phyloP scores from a whole-genome alignment of 768 basidiomycete species.

The Strobilomyces confusus region DNA sequence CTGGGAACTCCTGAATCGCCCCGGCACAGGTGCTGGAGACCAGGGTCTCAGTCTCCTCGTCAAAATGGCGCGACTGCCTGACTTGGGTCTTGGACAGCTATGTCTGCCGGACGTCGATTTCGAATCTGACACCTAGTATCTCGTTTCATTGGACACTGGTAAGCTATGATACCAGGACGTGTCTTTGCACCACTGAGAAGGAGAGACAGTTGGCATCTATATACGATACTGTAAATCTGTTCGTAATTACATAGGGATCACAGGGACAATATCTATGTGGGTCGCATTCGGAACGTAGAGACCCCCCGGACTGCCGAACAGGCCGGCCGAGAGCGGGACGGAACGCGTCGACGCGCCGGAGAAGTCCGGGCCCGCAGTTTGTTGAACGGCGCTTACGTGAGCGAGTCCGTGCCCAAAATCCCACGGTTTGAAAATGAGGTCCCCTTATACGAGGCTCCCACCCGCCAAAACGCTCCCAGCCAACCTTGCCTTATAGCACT shows the following conservation, averaged over 20 bases:
- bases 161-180: not conserved
- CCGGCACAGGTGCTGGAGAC: conserved; percentile 33
- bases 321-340: conserved; percentile 17
- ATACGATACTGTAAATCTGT: conserved; percentile 13
- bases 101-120: conserved; percentile 31
- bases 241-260: conserved; percentile 14
- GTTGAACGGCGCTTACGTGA: conserved; percentile 34
- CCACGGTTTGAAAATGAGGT: conserved; percentile 29
- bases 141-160: conserved; percentile 1
- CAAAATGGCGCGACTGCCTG: conserved; percentile 71
- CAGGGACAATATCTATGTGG: conserved; percentile 12
- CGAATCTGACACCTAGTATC: conserved; percentile 15
- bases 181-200: not conserved
- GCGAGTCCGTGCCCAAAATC: conserved; percentile 35
- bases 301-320: conserved; percentile 20
- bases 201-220: conserved; percentile 11
- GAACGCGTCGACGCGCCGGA: conserved; percentile 21
- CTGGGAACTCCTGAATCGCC: conserved; percentile 56
- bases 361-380: conserved; percentile 19
- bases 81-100: conserved; percentile 69
- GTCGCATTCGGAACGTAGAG: not conserved
- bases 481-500: conserved; percentile 38
- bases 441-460: conserved; percentile 37
- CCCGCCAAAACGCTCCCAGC: conserved; percentile 35
- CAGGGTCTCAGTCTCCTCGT: conserved; percentile 58